phyloP scores from a whole-genome alignment of 495 filamentous ascomycete species.

The Penicillium waksmanii region DNA sequence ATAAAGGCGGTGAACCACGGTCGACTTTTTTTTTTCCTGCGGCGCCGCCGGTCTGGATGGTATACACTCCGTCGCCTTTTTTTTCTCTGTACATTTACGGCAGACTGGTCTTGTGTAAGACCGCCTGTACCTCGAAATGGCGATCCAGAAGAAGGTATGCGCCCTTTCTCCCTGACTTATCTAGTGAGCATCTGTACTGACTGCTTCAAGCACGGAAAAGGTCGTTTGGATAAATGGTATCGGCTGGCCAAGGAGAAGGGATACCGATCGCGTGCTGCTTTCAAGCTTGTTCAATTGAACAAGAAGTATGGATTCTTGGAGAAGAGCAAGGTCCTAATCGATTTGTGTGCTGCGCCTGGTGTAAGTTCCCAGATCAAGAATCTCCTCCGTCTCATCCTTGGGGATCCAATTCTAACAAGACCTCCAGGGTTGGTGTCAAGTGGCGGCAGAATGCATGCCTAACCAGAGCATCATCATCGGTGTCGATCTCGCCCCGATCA shows the following conservation, averaged over 20 bases:
- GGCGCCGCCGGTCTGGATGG: conserved; percentile 17
- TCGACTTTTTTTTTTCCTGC: conserved; percentile 33
- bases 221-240: conserved; percentile 98
- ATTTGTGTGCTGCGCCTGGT: conserved; percentile 96
- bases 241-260: conserved; percentile 98
- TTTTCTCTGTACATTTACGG: conserved; percentile 20
- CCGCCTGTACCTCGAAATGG: conserved; percentile 62
- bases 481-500: conserved; percentile 95
- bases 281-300: conserved; percentile 98
- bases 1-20: conserved; percentile 34
- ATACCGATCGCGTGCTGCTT: conserved; percentile 93
- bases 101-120: conserved; percentile 30
- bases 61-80: conserved; percentile 28
- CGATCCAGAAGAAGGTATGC: conserved; percentile 90
- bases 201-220: conserved; percentile 76
- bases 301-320: conserved; percentile 98
- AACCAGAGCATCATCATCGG: conserved; percentile 87
- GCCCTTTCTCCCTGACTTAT: neutral
- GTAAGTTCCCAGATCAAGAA: conserved; percentile 52
- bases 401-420: conserved; percentile 32
- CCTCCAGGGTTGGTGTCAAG: conserved; percentile 91
- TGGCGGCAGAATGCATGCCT: conserved; percentile 94
- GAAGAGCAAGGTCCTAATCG: conserved; percentile 91
- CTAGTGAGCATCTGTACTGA: conserved; percentile 23
- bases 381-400: neutral